A percentile compares a stretch with the other conserved stretches of the same genome.
Conservation (phyloP, 2,329 filamentous ascomycete species). For the Hymenoscyphus infarciens region DNA sequence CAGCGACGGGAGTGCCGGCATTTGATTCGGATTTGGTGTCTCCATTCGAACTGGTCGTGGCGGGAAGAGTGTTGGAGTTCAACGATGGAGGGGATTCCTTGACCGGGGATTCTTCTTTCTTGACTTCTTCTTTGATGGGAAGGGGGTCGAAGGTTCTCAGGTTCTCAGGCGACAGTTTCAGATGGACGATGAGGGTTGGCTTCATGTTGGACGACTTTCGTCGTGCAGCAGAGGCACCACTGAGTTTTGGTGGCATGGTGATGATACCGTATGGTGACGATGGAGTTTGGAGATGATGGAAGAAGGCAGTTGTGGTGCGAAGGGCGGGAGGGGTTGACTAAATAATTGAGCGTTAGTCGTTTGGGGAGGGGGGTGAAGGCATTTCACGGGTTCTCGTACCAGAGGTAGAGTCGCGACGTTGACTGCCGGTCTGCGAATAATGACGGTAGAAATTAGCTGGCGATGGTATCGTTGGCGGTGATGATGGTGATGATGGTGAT, state of each 20-base stretch:
- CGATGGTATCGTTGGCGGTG: neutral
- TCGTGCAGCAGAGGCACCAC: constrained; percentile 18
- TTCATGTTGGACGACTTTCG: constrained; percentile 31
- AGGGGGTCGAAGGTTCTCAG: constrained; percentile 50
- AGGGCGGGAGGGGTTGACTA: constrained; percentile 9
- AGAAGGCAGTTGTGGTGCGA: constrained; percentile 3
- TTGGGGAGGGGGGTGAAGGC: constrained; percentile 11
- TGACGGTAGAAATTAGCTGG: neutral
- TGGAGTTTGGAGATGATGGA: constrained; percentile 1
- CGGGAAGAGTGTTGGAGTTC: constrained; percentile 36
- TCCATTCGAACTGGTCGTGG: constrained; percentile 41
- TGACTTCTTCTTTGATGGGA: constrained; percentile 40
- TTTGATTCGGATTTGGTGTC: constrained; percentile 59
- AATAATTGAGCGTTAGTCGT: constrained; percentile 12
- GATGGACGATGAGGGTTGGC: constrained; percentile 44
- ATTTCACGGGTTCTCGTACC: constrained; percentile 12
- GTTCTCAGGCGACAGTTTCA: constrained; percentile 49
- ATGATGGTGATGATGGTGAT: neutral
- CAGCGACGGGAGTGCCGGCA: constrained; percentile 54
- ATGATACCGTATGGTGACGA: constrained; percentile 9
- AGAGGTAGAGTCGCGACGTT: constrained; percentile 6
- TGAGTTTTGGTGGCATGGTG: constrained; percentile 30
- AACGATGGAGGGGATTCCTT: constrained; percentile 40
- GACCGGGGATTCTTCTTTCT: constrained; percentile 39
- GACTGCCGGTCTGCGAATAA: neutral